Evolutionary conservation across 23 red algal genomes (phyloP), one percentile per base, ranked within the genome.

Genomic region (Cyanidium caldarium): DNA sequence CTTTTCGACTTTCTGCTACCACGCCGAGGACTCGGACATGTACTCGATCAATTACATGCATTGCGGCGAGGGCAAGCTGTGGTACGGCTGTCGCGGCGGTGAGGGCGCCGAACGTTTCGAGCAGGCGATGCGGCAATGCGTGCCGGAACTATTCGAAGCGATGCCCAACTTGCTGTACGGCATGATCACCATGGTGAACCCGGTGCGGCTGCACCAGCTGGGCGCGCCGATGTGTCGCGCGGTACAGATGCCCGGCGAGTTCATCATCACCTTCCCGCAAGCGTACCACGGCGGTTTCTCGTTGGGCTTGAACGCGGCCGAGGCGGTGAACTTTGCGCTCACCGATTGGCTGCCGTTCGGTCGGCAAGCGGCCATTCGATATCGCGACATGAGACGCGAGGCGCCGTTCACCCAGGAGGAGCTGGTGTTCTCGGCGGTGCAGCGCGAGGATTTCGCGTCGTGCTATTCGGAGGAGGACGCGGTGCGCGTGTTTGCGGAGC

Each of bases 261-360:
- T 75, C 35, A 46, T 75, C 34, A n/a, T 75, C 0, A 75, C 70
- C 43, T 61, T 75, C 34, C 70, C 70, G 3, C 70, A 75, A 75
- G 70, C 70, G 39, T 83, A 75, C 19, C 80, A 83, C 45, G 68
- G 56, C 1, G 80, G 80, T 23, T 83, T 76, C 40, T 66, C 71
- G 1, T 25, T 42, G 12, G 78, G 69, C 34, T 44, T 66, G 2
- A 70, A 82, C 57, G n/a, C n/a, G 12, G 56, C 66, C n/a, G 65
- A 72, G 56, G 73, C 73, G 51, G 73, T 77, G 3, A 77, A 68
- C 41, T 89, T 88, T 80, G 80, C 81, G 3, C 38, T 80, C 17
- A 77, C 89, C 3, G 43, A 71, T 26, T 94, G 89, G 89, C 76
- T 94, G 0, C 82, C 81, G 13, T 61, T 77, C 44, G 88, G 82